Evolutionary conservation across 176 grass and related monocot genomes (phyloP).

Genomic region (Juncus inflexus): DNA sequence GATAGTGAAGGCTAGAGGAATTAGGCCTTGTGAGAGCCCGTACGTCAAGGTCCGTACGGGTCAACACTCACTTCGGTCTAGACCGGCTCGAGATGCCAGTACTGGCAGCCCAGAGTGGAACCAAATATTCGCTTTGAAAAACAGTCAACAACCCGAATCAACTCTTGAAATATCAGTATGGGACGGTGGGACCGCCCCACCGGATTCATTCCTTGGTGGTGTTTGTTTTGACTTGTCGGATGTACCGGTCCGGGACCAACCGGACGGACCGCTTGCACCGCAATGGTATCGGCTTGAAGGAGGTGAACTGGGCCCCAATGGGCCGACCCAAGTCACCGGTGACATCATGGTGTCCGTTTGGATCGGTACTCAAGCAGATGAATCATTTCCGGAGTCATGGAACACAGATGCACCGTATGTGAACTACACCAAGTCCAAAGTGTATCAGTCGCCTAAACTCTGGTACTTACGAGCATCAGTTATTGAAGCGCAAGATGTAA

Average conservation of each 20-base stretch:
- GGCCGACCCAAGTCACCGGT: constrained; percentile 33
- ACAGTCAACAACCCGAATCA: constrained; percentile 50
- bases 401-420: constrained; percentile 78
- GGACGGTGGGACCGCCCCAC: constrained; percentile 43
- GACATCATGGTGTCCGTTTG: constrained; percentile 96
- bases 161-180: constrained; percentile 83
- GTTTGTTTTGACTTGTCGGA: constrained; percentile 98
- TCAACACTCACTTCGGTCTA: constrained; percentile 41
- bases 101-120: constrained; percentile 74
- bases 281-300: constrained; percentile 97
- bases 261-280: constrained; percentile 72
- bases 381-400: constrained; percentile 83
- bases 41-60: constrained; percentile 62
- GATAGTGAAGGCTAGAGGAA: constrained; percentile 60
- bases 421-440: constrained; percentile 82
- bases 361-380: constrained; percentile 93
- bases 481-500: constrained; percentile 88
- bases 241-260: constrained; percentile 67
- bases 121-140: constrained; percentile 71
- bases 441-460: constrained; percentile 95
- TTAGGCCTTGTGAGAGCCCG: constrained; percentile 64
- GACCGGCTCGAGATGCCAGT: constrained; percentile 45
- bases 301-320: constrained; percentile 34
- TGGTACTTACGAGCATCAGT: constrained; percentile 83
- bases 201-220: constrained; percentile 58